These are phyloP conservation scores for Chlamydomonas schloesseri DNA, from an alignment of 139 green algal species.

Conservation along the genomic window DNA sequence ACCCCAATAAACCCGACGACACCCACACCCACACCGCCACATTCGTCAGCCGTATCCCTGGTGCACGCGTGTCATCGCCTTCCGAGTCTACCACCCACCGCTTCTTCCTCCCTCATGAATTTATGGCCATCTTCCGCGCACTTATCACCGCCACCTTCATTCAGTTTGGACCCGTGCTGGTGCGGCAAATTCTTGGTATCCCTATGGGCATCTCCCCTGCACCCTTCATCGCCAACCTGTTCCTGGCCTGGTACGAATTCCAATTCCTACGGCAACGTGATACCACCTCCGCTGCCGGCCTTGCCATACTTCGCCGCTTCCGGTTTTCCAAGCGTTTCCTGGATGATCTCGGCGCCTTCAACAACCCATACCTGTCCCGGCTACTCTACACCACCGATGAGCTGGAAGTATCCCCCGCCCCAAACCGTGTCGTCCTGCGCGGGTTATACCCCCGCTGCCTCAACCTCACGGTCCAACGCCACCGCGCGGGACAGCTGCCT, in stretches of 20 bases:
- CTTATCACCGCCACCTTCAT: background rate
- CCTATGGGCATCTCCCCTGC: constrained; percentile 13
- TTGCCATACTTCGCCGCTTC: background rate
- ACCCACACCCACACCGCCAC: background rate
- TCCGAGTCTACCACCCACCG: background rate
- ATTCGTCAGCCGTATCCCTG: background rate
- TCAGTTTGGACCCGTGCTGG: background rate
- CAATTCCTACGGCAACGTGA: background rate
- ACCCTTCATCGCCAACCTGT: constrained; percentile 8
- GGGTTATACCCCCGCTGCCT: background rate
- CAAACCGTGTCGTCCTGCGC: background rate
- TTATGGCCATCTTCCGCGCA: background rate
- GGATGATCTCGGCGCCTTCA: background rate
- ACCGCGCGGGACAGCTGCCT: background rate
- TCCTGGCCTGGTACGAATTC: constrained; percentile 5
- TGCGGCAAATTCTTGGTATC: background rate
- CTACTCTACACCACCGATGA: background rate
- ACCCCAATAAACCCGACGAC: background rate
- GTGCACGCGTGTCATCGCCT: too few species aligned
- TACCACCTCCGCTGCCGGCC: background rate
- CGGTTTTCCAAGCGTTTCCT: background rate
- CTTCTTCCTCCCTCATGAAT: background rate
- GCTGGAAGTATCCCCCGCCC: background rate
- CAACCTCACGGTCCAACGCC: background rate
- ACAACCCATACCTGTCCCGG: background rate